Base-by-base conservation (phyloP, 805 yeast genomes). In the Saccharomycopsis olivae region DNA sequence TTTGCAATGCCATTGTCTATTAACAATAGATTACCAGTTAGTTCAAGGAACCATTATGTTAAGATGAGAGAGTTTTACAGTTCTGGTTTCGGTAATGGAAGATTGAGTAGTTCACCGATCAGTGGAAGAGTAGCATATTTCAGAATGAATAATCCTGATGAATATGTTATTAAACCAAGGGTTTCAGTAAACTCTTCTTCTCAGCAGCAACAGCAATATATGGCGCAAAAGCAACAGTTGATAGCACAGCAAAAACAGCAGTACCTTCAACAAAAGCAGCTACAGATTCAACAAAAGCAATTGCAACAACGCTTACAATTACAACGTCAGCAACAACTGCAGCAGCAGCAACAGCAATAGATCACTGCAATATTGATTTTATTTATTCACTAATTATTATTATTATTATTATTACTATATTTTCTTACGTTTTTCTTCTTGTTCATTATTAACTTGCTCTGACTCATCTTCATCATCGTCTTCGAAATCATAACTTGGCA, bases 21-120 rank as follows among this genome's bases (percentile, higher is more conserved):
- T 27, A 75, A 76, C 39, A 78, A 78, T 8, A 54, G 83, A 2
- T 62, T 82, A 48, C 87, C 96, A 3, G 70, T 80, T 0, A 65
- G 82, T 36, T 61, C 77, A 39, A 72, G 95, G 47, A 77, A 78
- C 23, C 70, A 76, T 42, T 85, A 84, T 51, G 67, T 92, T 51
- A 73, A 94, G 46, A 80, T 86, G 83, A 70, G 97, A 49, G 98
- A 92, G 57, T 84, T 88, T 78, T 83, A 69, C 41, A 66, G 66
- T 41, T 72, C 72, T 38, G 71, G 75, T 5, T 73, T 77, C 29
- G 94, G 94, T 11, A 83, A 87, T 3, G 48, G 46, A 3, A 35
- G 46, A 36, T 17, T 38, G 27, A 35, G 35, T 16, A 45, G 38
- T 34, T 35, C 29, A 11, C 35, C 46, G 2, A 61, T 82, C 37